phyloP scores from a whole-genome alignment of 139 green algal species.

The Chlamydomonas applanata region DNA sequence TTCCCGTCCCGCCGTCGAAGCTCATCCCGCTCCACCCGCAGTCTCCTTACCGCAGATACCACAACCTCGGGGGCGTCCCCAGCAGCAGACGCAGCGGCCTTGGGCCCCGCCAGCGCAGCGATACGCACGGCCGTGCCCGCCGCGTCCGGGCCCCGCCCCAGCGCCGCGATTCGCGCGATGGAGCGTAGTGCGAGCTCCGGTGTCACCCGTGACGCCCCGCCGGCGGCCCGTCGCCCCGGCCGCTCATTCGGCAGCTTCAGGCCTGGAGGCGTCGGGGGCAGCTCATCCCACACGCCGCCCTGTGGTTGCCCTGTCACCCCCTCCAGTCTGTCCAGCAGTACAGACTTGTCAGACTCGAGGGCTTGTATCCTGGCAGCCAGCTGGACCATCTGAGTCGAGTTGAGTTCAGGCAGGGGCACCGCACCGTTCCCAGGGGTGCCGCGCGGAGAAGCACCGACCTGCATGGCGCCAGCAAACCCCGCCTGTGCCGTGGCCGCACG shows the following conservation, averaged over 20 bases:
- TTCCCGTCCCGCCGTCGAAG: conserved; percentile 21
- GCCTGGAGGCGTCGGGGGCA: conserved; percentile 21
- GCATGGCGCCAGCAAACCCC: too few species aligned
- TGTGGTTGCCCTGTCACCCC: conserved; percentile 19
- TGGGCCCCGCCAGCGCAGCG: neutral
- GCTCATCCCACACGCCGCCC: conserved; percentile 24
- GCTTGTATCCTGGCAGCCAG: neutral
- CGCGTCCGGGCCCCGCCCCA: neutral
- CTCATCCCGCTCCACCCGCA: conserved; percentile 40
- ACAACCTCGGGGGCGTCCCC: neutral
- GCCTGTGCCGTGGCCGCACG: neutral
- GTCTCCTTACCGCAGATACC: neutral
- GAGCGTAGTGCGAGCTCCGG: conserved; percentile 10
- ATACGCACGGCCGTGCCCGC: neutral
- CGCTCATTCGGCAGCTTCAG: neutral
- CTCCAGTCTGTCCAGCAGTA: conserved; percentile 31
- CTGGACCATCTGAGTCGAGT: neutral
- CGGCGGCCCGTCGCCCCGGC: neutral
- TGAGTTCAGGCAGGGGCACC: too few species aligned
- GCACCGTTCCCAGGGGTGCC: too few species aligned
- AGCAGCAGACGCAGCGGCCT: neutral
- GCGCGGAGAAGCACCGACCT: too few species aligned
- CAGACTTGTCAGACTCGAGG: conserved; percentile 28
- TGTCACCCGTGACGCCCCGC: neutral
- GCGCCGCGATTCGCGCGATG: conserved; percentile 3